These are phyloP conservation scores for Violaceomyces palustris DNA, from an alignment of 1,284 basidiomycete genomes.

Conservation along the genomic window DNA sequence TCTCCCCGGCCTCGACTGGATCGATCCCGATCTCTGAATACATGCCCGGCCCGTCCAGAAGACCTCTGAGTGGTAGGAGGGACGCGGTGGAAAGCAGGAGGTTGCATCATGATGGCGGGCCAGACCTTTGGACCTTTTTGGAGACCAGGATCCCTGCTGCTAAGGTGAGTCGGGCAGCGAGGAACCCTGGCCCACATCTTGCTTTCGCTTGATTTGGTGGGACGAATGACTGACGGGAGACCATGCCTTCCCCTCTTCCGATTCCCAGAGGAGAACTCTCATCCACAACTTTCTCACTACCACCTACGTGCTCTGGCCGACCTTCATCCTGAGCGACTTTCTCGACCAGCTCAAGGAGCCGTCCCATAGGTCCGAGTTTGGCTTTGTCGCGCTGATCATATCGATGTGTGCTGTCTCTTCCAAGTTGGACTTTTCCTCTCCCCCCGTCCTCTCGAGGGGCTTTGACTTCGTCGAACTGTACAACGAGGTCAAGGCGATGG, in stretches of 20 bases:
- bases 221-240: too few species aligned
- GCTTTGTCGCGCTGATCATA: constrained; percentile 29
- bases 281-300: constrained; percentile 29
- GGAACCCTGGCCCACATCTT: too few species aligned
- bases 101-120: too few species aligned
- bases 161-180: too few species aligned
- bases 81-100: too few species aligned
- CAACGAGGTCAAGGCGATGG: constrained; percentile 23
- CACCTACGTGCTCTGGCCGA: constrained; percentile 31
- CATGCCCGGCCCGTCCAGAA: too few species aligned
- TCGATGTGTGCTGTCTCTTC: constrained; percentile 23
- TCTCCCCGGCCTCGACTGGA: constrained; percentile 18
- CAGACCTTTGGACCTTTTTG: constrained; percentile 28
- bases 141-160: constrained; percentile 25
- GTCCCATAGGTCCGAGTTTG: constrained; percentile 12
- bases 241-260: too few species aligned
- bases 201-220: too few species aligned
- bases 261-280: constrained; percentile 23
- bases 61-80: too few species aligned
- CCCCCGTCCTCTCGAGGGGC: too few species aligned
- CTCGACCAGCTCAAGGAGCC: constrained; percentile 25
- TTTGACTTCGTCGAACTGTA: constrained; percentile 31
- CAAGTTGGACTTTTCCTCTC: too few species aligned
- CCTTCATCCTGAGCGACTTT: constrained; percentile 27
- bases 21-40: too few species aligned